These are phyloP conservation scores for Beauveria caledonica DNA, from an alignment of 2,329 filamentous ascomycete species.

Conservation along the genomic window DNA sequence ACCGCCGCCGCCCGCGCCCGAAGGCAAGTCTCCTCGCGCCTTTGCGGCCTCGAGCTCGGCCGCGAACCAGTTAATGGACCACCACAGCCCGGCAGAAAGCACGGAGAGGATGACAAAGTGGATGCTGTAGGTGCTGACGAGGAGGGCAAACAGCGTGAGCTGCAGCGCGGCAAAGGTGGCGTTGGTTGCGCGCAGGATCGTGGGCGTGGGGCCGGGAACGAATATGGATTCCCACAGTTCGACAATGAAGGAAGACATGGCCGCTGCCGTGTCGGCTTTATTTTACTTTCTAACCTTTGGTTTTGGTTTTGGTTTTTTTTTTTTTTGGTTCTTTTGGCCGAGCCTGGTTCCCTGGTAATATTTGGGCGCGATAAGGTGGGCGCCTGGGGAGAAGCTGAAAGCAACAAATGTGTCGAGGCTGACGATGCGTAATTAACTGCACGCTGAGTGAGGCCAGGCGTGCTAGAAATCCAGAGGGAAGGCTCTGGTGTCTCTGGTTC, in stretches of 20 bases:
- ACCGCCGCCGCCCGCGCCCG: background rate
- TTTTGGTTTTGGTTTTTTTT: too few species aligned
- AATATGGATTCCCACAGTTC: slow-evolving; percentile 90
- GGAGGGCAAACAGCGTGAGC: slow-evolving; percentile 63
- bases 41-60: slow-evolving; percentile 46
- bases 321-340: background rate
- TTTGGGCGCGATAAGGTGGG: background rate
- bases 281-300: too few species aligned
- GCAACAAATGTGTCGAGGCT: background rate
- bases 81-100: slow-evolving; percentile 79
- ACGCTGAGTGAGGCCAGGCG: background rate
- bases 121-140: slow-evolving; percentile 75
- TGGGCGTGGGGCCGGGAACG: slow-evolving; percentile 81
- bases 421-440: background rate
- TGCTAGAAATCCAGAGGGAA: background rate
- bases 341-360: background rate
- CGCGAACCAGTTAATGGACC: slow-evolving; percentile 95
- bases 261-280: background rate
- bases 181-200: slow-evolving; percentile 84
- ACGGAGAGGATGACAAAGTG: slow-evolving; percentile 80
- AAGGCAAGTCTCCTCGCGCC: slow-evolving; percentile 23
- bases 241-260: slow-evolving; percentile 56
- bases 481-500: background rate
- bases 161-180: slow-evolving; percentile 81
- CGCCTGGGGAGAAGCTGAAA: background rate